These are phyloP conservation scores for Sporisorium scitamineum DNA, from an alignment of 1,284 basidiomycete genomes.

Conservation along the genomic window DNA sequence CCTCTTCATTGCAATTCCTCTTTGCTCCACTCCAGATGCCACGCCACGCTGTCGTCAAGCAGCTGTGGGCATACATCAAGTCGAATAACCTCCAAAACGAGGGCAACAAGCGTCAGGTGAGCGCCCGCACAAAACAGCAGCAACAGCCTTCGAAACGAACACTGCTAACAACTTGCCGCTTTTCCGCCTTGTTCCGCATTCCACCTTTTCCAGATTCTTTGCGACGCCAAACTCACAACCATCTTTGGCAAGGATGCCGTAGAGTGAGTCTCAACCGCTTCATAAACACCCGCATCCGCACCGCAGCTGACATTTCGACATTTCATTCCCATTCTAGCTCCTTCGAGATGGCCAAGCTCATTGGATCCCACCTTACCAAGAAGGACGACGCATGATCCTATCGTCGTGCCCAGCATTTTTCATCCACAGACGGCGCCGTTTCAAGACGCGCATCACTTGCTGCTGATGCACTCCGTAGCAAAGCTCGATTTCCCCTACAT, in stretches of 20 bases:
- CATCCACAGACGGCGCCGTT: background rate
- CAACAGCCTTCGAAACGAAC: background rate
- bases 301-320: background rate
- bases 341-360: conserved; percentile 69
- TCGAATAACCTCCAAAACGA: conserved; percentile 82
- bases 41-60: conserved; percentile 87
- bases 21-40: conserved; percentile 75
- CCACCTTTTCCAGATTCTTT: conserved; percentile 76
- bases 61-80: conserved; percentile 87
- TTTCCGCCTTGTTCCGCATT: background rate
- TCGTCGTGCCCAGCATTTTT: background rate
- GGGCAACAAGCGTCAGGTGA: conserved; percentile 74
- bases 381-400: conserved; percentile 52
- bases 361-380: conserved; percentile 64
- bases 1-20: conserved; percentile 72
- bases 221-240: conserved; percentile 77
- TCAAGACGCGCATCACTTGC: background rate
- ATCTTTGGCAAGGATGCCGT: conserved; percentile 82
- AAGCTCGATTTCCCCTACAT: background rate
- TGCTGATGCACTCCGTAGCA: background rate
- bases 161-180: conserved; percentile 2
- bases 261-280: conserved; percentile 69
- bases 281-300: background rate
- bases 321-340: conserved; percentile 39
- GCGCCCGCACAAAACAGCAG: background rate